phyloP scores from a whole-genome alignment of 148 eudicot species.

The Cornus florida region DNA sequence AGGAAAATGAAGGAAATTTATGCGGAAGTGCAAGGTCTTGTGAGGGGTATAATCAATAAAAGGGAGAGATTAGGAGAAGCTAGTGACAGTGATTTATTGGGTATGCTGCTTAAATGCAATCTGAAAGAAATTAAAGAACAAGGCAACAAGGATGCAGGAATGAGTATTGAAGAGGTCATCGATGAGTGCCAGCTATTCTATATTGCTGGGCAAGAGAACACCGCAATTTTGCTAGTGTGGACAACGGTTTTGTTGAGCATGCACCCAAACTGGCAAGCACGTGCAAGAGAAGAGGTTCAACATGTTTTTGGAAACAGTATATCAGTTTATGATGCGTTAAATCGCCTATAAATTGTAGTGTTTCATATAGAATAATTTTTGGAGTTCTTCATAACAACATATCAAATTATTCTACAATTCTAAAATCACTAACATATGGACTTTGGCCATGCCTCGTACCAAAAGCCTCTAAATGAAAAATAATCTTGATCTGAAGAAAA shows the following conservation, averaged over 20 bases:
- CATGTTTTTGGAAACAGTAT: constrained; percentile 9
- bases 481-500: no score
- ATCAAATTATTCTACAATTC: no score
- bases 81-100: constrained; percentile 20
- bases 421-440: not conserved
- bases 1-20: no score
- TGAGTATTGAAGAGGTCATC: constrained; percentile 29
- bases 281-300: constrained; percentile 29
- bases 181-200: constrained; percentile 35
- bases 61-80: no score
- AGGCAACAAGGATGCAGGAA: not conserved
- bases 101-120: constrained; percentile 28
- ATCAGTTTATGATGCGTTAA: constrained; percentile 25
- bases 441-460: not conserved
- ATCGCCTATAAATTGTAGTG: constrained; percentile 28
- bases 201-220: constrained; percentile 30
- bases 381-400: not conserved
- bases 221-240: constrained; percentile 24
- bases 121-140: constrained; percentile 8
- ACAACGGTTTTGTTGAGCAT: constrained; percentile 25
- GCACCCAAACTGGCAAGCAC: constrained; percentile 25
- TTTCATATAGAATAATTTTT: no score
- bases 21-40: no score
- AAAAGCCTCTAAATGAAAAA: not conserved
- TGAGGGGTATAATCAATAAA: no score